phyloP scores from a whole-genome alignment of 805 yeast genomes.

The Zygoascus biomembranicola region DNA sequence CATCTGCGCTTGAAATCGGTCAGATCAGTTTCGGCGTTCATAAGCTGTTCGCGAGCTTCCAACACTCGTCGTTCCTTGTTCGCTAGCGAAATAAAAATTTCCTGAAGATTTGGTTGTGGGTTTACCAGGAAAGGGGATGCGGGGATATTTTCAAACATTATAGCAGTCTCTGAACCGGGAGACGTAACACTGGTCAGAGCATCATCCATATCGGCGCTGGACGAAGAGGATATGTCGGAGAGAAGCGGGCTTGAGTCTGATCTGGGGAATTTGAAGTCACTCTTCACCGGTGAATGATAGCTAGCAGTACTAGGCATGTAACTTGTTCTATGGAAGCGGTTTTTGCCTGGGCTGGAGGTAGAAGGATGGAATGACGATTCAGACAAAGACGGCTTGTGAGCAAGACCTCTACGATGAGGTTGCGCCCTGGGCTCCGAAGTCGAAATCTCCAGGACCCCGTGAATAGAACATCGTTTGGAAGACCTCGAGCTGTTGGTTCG shows the following conservation, averaged over 20 bases:
- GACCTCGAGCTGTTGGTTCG: background rate
- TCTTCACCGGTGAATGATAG: too few relatives aligned
- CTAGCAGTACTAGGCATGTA: too few relatives aligned
- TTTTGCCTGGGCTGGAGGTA: background rate
- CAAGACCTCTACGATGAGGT: background rate
- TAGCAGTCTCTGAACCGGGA: background rate
- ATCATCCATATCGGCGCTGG: background rate
- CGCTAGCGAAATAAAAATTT: constrained; percentile 26
- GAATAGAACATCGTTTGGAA: background rate
- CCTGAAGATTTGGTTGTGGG: constrained; percentile 22
- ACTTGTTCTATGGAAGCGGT: background rate
- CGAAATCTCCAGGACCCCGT: background rate
- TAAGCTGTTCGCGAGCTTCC: constrained; percentile 26
- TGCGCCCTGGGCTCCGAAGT: background rate
- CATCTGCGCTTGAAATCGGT: constrained; percentile 16
- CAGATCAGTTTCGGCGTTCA: constrained; percentile 23
- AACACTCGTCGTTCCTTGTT: constrained; percentile 29
- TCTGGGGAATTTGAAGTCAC: background rate
- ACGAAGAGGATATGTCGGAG: background rate
- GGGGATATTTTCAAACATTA: background rate
- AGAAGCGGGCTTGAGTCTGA: background rate
- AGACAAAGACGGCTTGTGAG: background rate
- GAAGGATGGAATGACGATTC: background rate
- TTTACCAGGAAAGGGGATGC: constrained; percentile 17
- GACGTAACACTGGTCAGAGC: background rate